phyloP scores from a whole-genome alignment of 805 yeast genomes.

The Maudiozyma bulderi region DNA sequence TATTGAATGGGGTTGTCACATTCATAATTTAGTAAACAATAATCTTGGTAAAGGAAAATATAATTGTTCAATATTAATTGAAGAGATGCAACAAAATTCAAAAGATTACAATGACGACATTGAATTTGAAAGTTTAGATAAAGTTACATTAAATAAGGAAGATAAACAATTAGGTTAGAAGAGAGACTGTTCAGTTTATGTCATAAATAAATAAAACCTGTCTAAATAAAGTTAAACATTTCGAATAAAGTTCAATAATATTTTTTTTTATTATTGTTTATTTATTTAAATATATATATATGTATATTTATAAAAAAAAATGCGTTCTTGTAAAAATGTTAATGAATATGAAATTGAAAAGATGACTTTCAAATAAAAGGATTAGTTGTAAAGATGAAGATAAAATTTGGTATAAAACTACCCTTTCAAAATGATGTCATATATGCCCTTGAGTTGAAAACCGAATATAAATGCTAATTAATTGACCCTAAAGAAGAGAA shows the following conservation, averaged over 20 bases:
- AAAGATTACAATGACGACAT: slow-evolving; percentile 30
- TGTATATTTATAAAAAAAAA: not conserved
- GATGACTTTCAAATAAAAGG: too few species aligned
- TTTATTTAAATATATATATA: not conserved
- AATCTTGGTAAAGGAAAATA: slow-evolving; percentile 78
- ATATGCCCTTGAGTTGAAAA: not conserved
- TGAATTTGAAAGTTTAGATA: slow-evolving; percentile 4
- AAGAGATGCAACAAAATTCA: slow-evolving; percentile 42
- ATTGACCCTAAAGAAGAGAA: too few species aligned
- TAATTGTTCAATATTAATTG: slow-evolving; percentile 66
- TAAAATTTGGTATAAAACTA: not conserved
- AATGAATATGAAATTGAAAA: not conserved
- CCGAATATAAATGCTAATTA: too few species aligned
- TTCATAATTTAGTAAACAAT: slow-evolving; percentile 86
- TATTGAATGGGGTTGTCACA: slow-evolving; percentile 95
- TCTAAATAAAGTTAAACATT: not conserved
- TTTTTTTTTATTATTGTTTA: not conserved
- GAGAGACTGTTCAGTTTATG: not conserved
- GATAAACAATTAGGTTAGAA: slow-evolving; percentile 14
- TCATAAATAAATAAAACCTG: too few species aligned
- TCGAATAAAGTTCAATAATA: not conserved
- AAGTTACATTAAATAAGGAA: slow-evolving; percentile 11
- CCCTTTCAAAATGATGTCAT: not conserved
- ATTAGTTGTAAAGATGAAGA: not conserved
- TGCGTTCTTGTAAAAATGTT: not conserved